Base-by-base conservation (phyloP, 176 grass and related monocot species). In the Oropetium thomaeum region DNA sequence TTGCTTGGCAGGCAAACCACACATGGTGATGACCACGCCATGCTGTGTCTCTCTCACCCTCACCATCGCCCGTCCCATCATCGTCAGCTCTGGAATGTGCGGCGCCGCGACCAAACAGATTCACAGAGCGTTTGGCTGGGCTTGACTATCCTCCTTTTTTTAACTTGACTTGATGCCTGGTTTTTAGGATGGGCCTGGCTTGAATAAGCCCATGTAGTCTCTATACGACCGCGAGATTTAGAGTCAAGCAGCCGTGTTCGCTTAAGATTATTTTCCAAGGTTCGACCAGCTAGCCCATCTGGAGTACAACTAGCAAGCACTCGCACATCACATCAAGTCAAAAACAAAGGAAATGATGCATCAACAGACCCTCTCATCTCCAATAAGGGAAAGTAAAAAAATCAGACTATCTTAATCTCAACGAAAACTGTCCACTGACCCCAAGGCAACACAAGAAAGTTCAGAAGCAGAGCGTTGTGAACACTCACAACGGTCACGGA, bases 1-100 rank as follows among this genome's bases (percentile, higher is more conserved):
- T 72, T 68, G 42, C 62, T 58, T 72, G 79, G 33, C 10, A 20
- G 62, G 41, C 49, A 75, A 75, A 47, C 72, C 53, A 17, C 44
- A 28, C 66, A 61, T 23, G 58, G 19, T 16, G 61, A 40, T n/a
- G n/a, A n/a, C n/a, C n/a, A n/a, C n/a, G n/a, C n/a, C 62, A 49
- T 69, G 76, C 60, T 26, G 68, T 49, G 45, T 49, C 45, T 20
- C 17, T 20, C 13, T 66, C 49, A 1, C 61, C 51, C 17, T 79
- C 75, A 3, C 9, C 5, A n/a, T 33, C 68, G 17, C 32, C 32
- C 7, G 16, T 2, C 20, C 20, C 44, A 47, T 47, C 57, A 44
- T 37, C 57, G 35, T 37, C 75, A 45, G 41, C 33, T 69, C 57
- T 23, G 31, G 23, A 38, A 76, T 58, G 31, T 38, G 58, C 73